phyloP scores from a whole-genome alignment of 1,284 basidiomycete species.

The Cryptococcus neoformans region DNA sequence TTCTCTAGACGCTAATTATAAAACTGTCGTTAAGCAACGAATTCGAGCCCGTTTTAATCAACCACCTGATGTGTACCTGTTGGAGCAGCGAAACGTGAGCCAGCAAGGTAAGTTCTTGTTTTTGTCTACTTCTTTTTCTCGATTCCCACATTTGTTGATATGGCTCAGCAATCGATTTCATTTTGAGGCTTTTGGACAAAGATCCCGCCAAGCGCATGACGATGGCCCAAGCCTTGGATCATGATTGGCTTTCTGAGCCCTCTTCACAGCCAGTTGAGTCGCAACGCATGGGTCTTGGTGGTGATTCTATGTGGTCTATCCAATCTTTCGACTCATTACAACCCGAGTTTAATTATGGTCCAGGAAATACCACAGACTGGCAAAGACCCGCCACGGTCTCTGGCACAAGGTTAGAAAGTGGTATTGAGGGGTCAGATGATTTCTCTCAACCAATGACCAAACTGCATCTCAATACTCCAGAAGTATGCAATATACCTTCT shows the following conservation, averaged over 20 bases:
- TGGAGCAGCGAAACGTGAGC: conserved; percentile 51
- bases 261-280: conserved; percentile 33
- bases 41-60: conserved; percentile 60
- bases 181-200: conserved; percentile 54
- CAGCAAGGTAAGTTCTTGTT: conserved; percentile 42
- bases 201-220: conserved; percentile 59
- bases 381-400: conserved; percentile 33
- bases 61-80: conserved; percentile 59
- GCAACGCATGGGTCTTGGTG: conserved; percentile 27
- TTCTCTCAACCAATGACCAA: conserved; percentile 41
- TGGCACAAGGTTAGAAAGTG: conserved; percentile 35
- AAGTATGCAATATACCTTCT: background rate
- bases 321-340: conserved; percentile 30
- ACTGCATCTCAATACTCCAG: conserved; percentile 28
- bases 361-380: conserved; percentile 10
- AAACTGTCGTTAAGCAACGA: conserved; percentile 40
- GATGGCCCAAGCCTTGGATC: conserved; percentile 58
- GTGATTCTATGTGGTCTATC: conserved; percentile 41
- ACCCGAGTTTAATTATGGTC: background rate
- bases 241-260: conserved; percentile 61
- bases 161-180: conserved; percentile 54
- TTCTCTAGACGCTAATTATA: background rate
- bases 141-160: conserved; percentile 23
- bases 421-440: conserved; percentile 22
- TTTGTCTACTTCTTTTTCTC: background rate